These are phyloP conservation scores for Solanum tarijense DNA, from an alignment of 257 asterid species.

Conservation along the genomic window DNA sequence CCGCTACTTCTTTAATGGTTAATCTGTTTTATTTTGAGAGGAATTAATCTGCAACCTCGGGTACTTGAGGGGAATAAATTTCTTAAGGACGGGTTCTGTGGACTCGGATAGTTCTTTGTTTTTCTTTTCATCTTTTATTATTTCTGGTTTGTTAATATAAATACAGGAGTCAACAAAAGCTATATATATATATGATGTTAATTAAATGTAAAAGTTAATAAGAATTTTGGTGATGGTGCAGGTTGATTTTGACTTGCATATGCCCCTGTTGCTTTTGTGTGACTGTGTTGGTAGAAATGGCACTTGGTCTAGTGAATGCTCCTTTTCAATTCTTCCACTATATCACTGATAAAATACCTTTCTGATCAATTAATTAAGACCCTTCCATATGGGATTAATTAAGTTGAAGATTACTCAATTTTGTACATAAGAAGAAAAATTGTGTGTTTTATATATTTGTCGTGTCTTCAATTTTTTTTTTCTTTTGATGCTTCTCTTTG, in stretches of 20 bases:
- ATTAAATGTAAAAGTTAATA: not conserved
- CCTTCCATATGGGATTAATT: not conserved
- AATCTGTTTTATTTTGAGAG: too few species aligned
- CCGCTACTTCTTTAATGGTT: too few species aligned
- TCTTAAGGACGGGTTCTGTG: too few species aligned
- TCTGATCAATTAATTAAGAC: not conserved
- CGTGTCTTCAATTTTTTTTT: not conserved
- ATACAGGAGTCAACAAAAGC: too few species aligned
- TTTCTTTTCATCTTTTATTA: too few species aligned
- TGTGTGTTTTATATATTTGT: not conserved
- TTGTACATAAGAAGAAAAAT: not conserved
- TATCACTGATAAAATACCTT: conserved; percentile 54
- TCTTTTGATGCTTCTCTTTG: not conserved
- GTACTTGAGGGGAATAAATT: too few species aligned
- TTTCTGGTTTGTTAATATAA: too few species aligned
- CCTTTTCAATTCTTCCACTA: conserved; percentile 53
- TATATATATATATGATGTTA: not conserved
- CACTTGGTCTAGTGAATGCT: conserved; percentile 10
- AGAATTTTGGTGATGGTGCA: not conserved
- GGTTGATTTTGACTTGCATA: conserved; percentile 6
- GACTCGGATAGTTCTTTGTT: too few species aligned
- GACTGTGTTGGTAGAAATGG: conserved; percentile 6
- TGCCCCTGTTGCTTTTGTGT: conserved; percentile 15
- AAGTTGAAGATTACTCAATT: not conserved
- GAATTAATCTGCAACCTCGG: too few species aligned